Evolutionary conservation across 202 grass and related monocot species (phyloP), one percentile per base, ranked within the genome.

Genomic region (Sporobolus alterniflorus): DNA sequence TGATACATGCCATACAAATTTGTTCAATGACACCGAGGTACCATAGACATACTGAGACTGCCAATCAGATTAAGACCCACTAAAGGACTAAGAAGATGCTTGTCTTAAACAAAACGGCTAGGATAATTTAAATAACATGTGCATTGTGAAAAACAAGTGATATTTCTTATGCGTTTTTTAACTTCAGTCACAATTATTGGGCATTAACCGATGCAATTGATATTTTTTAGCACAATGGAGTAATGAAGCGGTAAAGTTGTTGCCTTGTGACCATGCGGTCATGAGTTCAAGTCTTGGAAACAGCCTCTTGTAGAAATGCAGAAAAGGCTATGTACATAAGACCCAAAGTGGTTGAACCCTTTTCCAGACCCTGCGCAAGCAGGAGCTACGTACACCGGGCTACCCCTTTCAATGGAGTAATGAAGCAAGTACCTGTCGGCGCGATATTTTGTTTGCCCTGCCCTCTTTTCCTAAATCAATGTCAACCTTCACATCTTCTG

Each of bases 381-480:
- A n/a, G n/a, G n/a, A n/a, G n/a, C n/a, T n/a, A n/a, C n/a, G n/a
- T n/a, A n/a, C n/a, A n/a, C n/a, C n/a, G n/a, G n/a, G n/a, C n/a
- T n/a, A n/a, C n/a, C n/a, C n/a, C n/a, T n/a, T n/a, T n/a, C 65
- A 93, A 64, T 65, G 21, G 21, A 71, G 74, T 34, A 49, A 41
- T 25, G 36, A 32, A 33, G 12, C 40, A 88, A 54, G 33, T 84
- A 99, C 96, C 89, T 99, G 96, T 73, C 88, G 87, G 20, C 93
- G 89, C 18, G 96, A 99, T 85, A 96, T 96, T 87, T 96, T 99
- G 74, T 99, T 99, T 59, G 88, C 93, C 71, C 47, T 89, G 29
- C 96, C 93, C 89, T 99, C 96, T 89, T 92, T 94, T 88, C 87
- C 91, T 83, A 99, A 94, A 80, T 99, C 89, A 84, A 99, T 90